Evolutionary conservation across 1,139 yeast genomes (phyloP).

Genomic region (Suhomyces coccinellae): DNA sequence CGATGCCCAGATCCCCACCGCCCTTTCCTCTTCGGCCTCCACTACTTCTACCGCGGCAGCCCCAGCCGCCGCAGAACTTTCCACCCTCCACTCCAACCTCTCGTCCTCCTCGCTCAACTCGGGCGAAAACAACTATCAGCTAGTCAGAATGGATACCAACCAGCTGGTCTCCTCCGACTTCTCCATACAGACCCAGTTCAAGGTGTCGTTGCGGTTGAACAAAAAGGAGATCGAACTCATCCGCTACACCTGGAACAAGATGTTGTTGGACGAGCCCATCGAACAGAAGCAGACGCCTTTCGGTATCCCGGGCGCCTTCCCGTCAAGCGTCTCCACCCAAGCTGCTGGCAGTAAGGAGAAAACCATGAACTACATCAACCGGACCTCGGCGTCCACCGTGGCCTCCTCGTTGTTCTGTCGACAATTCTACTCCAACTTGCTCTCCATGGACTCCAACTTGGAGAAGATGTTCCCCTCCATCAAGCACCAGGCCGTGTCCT

Average conservation of each 20-base stretch:
- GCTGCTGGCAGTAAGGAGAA: constrained; percentile 17
- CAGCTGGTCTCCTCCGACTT: constrained; percentile 43
- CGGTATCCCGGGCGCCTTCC: constrained; percentile 36
- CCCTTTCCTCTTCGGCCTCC: neutral
- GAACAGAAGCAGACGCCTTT: constrained; percentile 17
- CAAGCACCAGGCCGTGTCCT: constrained; percentile 71
- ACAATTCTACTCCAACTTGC: constrained; percentile 61
- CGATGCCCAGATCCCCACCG: neutral
- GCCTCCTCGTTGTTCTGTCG: constrained; percentile 57
- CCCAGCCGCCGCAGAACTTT: neutral
- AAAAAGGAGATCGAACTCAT: constrained; percentile 41
- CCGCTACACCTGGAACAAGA: constrained; percentile 46
- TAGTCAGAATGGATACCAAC: constrained; percentile 47
- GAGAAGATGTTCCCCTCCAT: constrained; percentile 63
- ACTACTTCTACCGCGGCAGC: constrained; percentile 1
- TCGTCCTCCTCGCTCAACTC: constrained; percentile 14
- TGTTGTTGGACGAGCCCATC: constrained; percentile 41
- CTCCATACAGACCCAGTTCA: constrained; percentile 27
- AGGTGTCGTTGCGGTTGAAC: constrained; percentile 30
- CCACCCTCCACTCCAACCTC: constrained; percentile 4
- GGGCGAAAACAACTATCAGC: constrained; percentile 26
- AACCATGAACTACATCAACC: constrained; percentile 15
- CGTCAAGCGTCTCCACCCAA: constrained; percentile 13
- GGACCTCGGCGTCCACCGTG: constrained; percentile 28
- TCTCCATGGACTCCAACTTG: constrained; percentile 53